These are phyloP conservation scores for Rhizophora mangle DNA, from an alignment of 345 rosid genomes.

Conservation along the genomic window DNA sequence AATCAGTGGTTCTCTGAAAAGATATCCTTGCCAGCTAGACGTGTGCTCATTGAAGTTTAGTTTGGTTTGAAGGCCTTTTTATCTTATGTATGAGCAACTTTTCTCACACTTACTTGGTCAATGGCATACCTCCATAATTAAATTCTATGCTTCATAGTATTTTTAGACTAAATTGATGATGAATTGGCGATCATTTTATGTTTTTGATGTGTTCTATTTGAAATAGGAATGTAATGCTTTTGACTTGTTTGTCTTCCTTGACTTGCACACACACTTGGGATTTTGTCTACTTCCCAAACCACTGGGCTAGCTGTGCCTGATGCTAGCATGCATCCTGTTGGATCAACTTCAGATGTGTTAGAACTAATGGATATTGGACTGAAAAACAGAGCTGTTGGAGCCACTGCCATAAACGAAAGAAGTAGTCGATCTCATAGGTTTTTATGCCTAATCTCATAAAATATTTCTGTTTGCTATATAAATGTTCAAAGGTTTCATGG, in stretches of 20 bases:
- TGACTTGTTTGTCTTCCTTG: slow-evolving; percentile 40
- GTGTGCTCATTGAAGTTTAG: neutral
- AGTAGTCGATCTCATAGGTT: slow-evolving; percentile 98
- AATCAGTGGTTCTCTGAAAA: slow-evolving; percentile 53
- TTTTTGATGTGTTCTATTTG: slow-evolving; percentile 3
- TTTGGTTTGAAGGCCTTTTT: neutral
- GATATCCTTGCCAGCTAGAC: slow-evolving; percentile 57
- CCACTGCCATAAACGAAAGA: slow-evolving; percentile 88
- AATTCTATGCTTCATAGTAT: too few species aligned
- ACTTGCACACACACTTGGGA: slow-evolving; percentile 82
- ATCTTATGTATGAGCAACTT: neutral
- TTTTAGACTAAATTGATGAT: too few species aligned
- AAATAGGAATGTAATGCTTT: neutral
- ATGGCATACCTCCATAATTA: neutral
- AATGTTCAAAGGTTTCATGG: neutral
- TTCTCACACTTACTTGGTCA: neutral
- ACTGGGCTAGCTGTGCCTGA: slow-evolving; percentile 90
- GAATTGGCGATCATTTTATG: too few species aligned
- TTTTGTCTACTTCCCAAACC: slow-evolving; percentile 44
- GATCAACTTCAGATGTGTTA: slow-evolving; percentile 67
- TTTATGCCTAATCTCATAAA: slow-evolving; percentile 1
- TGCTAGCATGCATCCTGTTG: slow-evolving; percentile 74
- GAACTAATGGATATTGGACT: slow-evolving; percentile 72
- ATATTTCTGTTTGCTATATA: neutral
- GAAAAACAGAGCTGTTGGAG: slow-evolving; percentile 63